Percentiles rank a stretch among this genome's conserved stretches.
phyloP scores from a whole-genome alignment of 108 stramenopile species.

The Schizochytrium sp. region DNA sequence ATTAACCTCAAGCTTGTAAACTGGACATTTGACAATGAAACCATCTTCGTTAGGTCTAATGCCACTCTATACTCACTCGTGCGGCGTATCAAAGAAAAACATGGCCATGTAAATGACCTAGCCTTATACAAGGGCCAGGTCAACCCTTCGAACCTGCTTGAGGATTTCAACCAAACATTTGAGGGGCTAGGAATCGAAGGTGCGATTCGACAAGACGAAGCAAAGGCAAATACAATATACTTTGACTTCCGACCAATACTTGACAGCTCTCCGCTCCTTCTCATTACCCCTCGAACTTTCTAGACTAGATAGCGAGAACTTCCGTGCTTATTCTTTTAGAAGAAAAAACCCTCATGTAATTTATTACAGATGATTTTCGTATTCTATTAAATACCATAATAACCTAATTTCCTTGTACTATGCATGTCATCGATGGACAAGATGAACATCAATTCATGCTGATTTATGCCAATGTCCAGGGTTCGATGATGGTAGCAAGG shows the following conservation, averaged over 20 bases:
- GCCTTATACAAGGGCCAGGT: conserved; percentile 52
- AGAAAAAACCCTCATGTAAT: too few relatives aligned
- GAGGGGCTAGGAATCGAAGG: conserved; percentile 45
- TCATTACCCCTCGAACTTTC: conserved; percentile 57
- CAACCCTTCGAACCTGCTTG: conserved; percentile 16
- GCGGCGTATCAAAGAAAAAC: conserved; percentile 39
- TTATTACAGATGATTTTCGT: too few relatives aligned
- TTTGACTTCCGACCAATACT: conserved; percentile 41
- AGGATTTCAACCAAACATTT: not conserved
- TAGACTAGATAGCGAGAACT: not conserved
- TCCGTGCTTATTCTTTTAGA: too few relatives aligned
- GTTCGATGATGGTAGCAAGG: too few relatives aligned
- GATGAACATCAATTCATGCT: too few relatives aligned
- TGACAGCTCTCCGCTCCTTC: conserved; percentile 4
- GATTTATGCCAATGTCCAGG: too few relatives aligned
- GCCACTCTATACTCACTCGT: conserved; percentile 21
- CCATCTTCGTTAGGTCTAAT: conserved; percentile 42
- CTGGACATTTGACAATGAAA: conserved; percentile 55
- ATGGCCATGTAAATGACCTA: conserved; percentile 36
- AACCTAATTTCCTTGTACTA: too few relatives aligned
- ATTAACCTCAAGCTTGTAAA: conserved; percentile 51
- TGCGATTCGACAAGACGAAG: not conserved
- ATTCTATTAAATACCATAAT: too few relatives aligned
- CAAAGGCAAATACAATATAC: conserved; percentile 24
- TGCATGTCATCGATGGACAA: too few relatives aligned